Percentiles rank a stretch among this genome's conserved stretches.
phyloP scores from a whole-genome alignment of 306 rosid species.

The Medicago ruthenica region DNA sequence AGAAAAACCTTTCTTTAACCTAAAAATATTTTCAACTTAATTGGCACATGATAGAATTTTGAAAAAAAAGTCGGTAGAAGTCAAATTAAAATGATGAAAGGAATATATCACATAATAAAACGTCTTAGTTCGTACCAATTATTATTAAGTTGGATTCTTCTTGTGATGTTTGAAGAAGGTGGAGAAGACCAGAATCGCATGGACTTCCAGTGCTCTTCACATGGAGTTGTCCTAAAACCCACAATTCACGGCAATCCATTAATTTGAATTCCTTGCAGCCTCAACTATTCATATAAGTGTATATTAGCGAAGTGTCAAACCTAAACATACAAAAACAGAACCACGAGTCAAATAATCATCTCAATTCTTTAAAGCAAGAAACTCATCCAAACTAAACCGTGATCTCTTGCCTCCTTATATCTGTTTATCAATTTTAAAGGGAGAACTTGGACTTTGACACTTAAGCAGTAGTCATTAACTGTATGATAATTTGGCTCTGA shows the following conservation, averaged over 20 bases:
- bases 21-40: not conserved
- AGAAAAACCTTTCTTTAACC: not conserved
- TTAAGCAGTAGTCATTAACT: not conserved
- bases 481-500: not conserved
- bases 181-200: not conserved
- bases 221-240: not conserved
- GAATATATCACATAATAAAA: not conserved
- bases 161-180: no score
- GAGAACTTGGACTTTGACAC: not conserved
- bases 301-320: not conserved
- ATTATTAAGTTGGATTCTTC: no score
- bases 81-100: not conserved
- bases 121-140: not conserved
- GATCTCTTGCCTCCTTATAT: not conserved
- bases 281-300: not conserved
- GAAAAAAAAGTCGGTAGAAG: not conserved
- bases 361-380: not conserved
- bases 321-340: not conserved
- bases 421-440: not conserved
- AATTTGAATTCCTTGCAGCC: no score
- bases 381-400: not conserved
- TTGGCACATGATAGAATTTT: not conserved
- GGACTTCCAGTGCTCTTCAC: constrained; percentile 1
- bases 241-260: no score
- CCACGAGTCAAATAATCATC: not conserved